Base-by-base conservation (phyloP, 2,329 filamentous ascomycete genomes). In the Periconia macrospinosa region DNA sequence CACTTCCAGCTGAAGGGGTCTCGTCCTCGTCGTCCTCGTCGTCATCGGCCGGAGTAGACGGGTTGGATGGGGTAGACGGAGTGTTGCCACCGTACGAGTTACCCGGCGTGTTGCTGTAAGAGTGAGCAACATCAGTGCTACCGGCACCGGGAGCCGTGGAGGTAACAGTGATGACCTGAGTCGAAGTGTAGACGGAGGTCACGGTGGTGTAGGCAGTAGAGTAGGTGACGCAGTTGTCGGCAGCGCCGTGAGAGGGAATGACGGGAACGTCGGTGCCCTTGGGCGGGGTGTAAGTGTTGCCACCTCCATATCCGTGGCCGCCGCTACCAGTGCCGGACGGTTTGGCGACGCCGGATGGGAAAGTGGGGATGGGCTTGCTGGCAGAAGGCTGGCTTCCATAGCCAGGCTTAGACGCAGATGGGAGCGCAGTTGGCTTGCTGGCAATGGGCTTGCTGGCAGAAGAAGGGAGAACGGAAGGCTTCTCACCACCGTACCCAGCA, bases 171-270 rank as follows among this genome's bases (percentile, higher is more conserved):
- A 45, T 30, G 23, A 45, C 27, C 18, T 20, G 15, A 17, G 43
- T 45, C 14, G 43, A 45, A 7, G 43, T 45, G 43, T 44, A 44
- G 42, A 44, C 20, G 18, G 43, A 45, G 15, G 43, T 45, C 43
- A 30, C 20, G n/a, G 30, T 30, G 20, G 9, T 20, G 23, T 27
- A 27, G 23, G 15, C 33, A 23, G 43, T 45, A 14, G 43, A 30
- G 27, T 23, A 30, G 27, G 23, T 45, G 15, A 45, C 43, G 27
- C 43, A 45, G 43, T 17, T 33, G 7, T 45, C 43, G 2, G 23
- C 33, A 37, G 33, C 33, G 9, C 43, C 43, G 14, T 45, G 43
- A 20, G 43, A 9, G 15, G 42, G 43, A 30, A 45, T 30, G 17
- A n/a, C 11, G 43, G 43, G 43, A 11, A 23, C 18, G 15, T 30